Base-by-base conservation (phyloP, 495 filamentous ascomycete genomes). In the Aspergillus affinis region DNA sequence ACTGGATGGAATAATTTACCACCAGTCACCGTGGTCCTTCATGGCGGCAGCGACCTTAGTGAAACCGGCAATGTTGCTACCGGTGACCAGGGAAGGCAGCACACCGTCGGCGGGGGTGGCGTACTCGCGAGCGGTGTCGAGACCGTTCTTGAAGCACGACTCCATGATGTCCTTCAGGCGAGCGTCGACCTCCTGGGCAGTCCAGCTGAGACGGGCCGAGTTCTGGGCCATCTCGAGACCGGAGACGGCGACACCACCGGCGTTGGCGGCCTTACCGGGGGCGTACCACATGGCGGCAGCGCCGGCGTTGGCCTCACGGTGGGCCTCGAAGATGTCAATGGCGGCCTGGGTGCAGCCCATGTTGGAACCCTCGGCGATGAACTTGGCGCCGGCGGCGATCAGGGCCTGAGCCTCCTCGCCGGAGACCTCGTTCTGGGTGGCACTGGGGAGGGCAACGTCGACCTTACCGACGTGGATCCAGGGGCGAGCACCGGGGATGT, bases 221-320 rank as follows among this genome's bases (percentile, higher is more conserved):
- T 98, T 98, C 86, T 98, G 94, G 26, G 93, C 93, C 94, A 98
- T 98, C 84, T 98, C 94, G 46, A 98, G 88, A 65, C 94, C 94
- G 21, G 92, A 97, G 18, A 98, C 94, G 46, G 94, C 94, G 57
- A 98, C 94, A 82, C 94, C 94, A 76, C 94, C 94, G 59, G 91
- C 91, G 82, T 98, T 98, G 79, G 94, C 91, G 51, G 94, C 94
- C 84, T 79, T 85, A 70, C 92, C 93, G 57, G 93, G 94, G 15
- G 87, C 94, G 75, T 98, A 98, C 94, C 94, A 98, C 72, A 96
- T 89, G 64, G 90, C 86, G 12, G 81, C 72, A 26, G 71, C 78
- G 54, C 84, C 85, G 71, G 84, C 79, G 77, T 90, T 88, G 66
- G 80, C 81, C 66, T 84, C 84, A 55, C 94, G 85, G 73, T 85